Base-by-base conservation (phyloP, 2,329 filamentous ascomycete genomes). In the Nothomitra cinnamomea region DNA sequence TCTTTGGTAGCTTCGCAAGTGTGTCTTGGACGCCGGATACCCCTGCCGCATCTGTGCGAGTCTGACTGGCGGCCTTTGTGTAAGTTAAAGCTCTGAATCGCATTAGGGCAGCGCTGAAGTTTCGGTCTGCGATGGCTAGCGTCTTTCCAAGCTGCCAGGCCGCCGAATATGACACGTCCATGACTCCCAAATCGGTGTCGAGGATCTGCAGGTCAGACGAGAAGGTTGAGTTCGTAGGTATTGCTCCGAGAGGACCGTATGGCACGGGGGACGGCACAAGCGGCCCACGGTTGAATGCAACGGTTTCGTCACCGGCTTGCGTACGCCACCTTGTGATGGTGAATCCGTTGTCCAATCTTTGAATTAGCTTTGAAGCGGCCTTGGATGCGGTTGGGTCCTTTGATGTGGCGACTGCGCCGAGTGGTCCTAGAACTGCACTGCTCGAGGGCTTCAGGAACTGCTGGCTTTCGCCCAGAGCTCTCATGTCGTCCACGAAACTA, bases 81-180 rank as follows among this genome's bases (percentile, higher is more conserved):
- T 17, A 10, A 17, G 21, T 45, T 17, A 3, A 21, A 10, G 10
- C 2, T 21, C 41, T 17, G 41, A 45, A 3, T 12, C 41, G 10
- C 10, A 0, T 71, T 71, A 70, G 41, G 0, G 66, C 61, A 3
- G 61, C 55, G 1, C 57, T 61, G 52, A 69, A 72, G 0, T 56
- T 55, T 6, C 55, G 51, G 52, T 69, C 67, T 0, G 62, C 64
- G 0, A 72, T 56, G 0, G 69, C 72, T 35, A 72, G 50, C 2
- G 62, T 62, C 21, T 64, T 64, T 0, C 72, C 72, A 0, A 72
- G 53, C 25, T 69, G 59, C 72, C 71, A 74, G 0, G 72, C 72
- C 0, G 61, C 53, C 0, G 65, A 66, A 58, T 73, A 74, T 0
- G 66, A 67, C 0, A 72, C 51, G 55, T 74, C 71, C 65, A 73